Evolutionary conservation across 306 rosid species (phyloP).

Genomic region (Prunus fruticosa): DNA sequence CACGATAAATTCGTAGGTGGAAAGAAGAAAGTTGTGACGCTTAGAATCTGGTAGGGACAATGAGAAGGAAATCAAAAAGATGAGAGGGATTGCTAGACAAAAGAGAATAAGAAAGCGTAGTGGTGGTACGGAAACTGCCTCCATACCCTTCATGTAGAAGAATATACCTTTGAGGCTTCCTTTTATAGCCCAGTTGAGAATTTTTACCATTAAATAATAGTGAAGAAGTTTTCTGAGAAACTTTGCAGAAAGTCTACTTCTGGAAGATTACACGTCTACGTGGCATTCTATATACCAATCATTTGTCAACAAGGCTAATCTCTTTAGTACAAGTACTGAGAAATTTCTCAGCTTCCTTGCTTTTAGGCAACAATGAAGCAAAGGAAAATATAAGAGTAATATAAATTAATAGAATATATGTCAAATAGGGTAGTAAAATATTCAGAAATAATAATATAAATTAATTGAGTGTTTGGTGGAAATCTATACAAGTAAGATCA

Average conservation of each 20-base stretch:
- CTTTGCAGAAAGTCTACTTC: conserved; percentile 1
- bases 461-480: neutral
- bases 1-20: conserved; percentile 20
- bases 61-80: neutral
- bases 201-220: neutral
- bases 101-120: neutral
- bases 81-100: neutral
- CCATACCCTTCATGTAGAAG: conserved; percentile 7
- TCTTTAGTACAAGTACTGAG: neutral
- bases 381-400: neutral
- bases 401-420: neutral
- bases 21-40: conserved; percentile 13
- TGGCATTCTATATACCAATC: neutral
- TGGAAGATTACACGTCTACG: neutral
- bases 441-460: neutral
- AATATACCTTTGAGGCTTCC: neutral
- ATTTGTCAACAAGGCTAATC: too few species aligned
- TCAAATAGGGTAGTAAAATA: neutral
- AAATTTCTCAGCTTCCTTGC: neutral
- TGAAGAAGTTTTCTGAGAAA: conserved; percentile 3
- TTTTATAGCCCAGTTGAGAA: neutral
- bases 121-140: neutral
- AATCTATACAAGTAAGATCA: neutral
- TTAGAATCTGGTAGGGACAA: conserved; percentile 4
- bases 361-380: neutral